These are phyloP conservation scores for Solanum habrochaites DNA, from an alignment of 257 asterid genomes.

Conservation along the genomic window DNA sequence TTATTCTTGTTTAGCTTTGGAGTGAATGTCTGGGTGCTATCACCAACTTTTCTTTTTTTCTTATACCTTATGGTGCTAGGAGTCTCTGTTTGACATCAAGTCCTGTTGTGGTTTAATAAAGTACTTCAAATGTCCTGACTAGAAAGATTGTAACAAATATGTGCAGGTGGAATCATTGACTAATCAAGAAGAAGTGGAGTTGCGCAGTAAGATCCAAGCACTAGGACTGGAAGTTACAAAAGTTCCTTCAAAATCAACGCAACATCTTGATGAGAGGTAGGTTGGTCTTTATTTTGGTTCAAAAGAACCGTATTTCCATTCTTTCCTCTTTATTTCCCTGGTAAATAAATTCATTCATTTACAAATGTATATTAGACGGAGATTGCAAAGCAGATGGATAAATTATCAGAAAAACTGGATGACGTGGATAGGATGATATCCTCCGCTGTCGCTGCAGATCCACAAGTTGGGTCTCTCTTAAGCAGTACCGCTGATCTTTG, in stretches of 20 bases:
- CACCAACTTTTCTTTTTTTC: not conserved
- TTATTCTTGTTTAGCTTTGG: not conserved
- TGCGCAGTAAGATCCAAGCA: slow-evolving; percentile 81
- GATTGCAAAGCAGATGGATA: slow-evolving; percentile 80
- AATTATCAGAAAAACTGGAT: slow-evolving; percentile 66
- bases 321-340: not conserved
- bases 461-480: slow-evolving; percentile 57
- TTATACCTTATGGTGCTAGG: not conserved
- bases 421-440: slow-evolving; percentile 77
- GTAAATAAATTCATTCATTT: not conserved
- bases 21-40: not conserved
- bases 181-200: slow-evolving; percentile 91
- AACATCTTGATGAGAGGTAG: slow-evolving; percentile 80
- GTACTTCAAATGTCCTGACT: not conserved
- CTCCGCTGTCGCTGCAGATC: slow-evolving; percentile 65
- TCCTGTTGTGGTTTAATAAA: not conserved
- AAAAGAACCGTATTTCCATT: not conserved
- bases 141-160: not conserved
- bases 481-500: slow-evolving; percentile 82
- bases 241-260: slow-evolving; percentile 65
- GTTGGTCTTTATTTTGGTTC: not conserved
- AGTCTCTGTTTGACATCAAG: not conserved
- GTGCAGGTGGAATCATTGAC: slow-evolving; percentile 80
- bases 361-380: slow-evolving; percentile 35
- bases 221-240: slow-evolving; percentile 74